A percentile compares a stretch with the other conserved stretches of the same genome.
phyloP scores from a whole-genome alignment of 495 filamentous ascomycete species.

The Collariella sp. region DNA sequence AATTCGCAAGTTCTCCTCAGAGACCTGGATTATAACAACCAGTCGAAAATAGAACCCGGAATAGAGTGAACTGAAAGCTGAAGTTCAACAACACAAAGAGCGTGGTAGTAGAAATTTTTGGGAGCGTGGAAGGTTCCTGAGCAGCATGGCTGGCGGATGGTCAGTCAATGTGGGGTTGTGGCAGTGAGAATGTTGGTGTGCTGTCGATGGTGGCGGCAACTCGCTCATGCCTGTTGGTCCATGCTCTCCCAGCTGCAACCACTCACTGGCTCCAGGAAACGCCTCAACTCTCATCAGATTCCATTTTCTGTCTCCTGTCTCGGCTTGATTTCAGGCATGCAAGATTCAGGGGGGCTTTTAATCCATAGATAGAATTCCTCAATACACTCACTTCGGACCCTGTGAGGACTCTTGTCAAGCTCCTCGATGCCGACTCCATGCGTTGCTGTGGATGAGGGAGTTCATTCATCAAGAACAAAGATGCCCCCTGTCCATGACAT shows the following conservation, averaged over 20 bases:
- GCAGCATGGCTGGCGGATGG: conserved; percentile 9
- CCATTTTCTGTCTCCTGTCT: no score
- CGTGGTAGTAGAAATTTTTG: neutral
- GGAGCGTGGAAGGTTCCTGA: conserved; percentile 11
- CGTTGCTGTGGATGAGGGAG: no score
- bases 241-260: neutral
- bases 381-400: no score
- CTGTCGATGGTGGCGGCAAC: conserved; percentile 6
- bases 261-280: neutral
- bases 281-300: no score
- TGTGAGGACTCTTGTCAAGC: no score
- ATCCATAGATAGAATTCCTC: no score
- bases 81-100: neutral
- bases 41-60: neutral
- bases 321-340: neutral
- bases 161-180: conserved; percentile 24
- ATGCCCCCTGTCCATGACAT: no score
- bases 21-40: neutral
- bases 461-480: no score
- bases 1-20: neutral
- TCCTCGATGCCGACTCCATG: conserved; percentile 5
- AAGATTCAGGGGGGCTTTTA: no score
- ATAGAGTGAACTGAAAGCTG: no score
- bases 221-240: conserved; percentile 2
- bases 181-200: neutral